Base-by-base conservation (phyloP, 148 eudicot genomes). In the Arctostaphylos glauca region DNA sequence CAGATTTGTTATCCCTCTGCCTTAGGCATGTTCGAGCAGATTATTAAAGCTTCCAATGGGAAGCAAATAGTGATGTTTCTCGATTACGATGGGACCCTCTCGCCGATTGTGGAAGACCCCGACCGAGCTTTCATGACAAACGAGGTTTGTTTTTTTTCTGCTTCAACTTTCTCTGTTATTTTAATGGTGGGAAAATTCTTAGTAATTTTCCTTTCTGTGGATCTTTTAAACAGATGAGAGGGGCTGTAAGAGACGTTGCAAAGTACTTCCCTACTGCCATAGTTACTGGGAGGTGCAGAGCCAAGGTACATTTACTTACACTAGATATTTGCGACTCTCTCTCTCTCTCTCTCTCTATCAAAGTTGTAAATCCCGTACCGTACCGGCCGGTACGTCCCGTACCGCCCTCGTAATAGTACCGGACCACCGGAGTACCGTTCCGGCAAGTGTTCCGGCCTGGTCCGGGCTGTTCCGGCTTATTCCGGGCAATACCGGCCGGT, bases 251-350 rank as follows among this genome's bases (percentile, higher is more conserved):
- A 54, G 88, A 90, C 25, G 90, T 90, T 1, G 94, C 98, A 3
- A 91, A 90, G 70, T 89, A 80, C 81, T 96, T 96, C 77, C 99
- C 99, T 9, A 94, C 99, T 0, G 99, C 99, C 52, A 94, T 96
- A 84, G 98, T 94, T 0, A 94, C 90, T 31, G 99, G 99, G 53
- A 91, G 99, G 81, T 92, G 97, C 88, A 88, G 91, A 83, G 93
- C 89, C 76, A 94, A 96, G 94, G 98, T 95, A 89, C 90, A 81
- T 86, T 86, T 81, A 54, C n/a, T 4, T 1, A 18, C 3, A 23
- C 44, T 43, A 5, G 6, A 77, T 31, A 31, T 31, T 31, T 31
- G 38, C 38, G 38, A 31, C 38, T 31, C 38, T 31, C 38, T 31
- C 38, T 31, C 38, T 31, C 38, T 31, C 38, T 31, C 38, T 31